Conservation (phyloP, 2,329 filamentous ascomycete genomes). For the Pseudogymnoascus sp. region DNA sequence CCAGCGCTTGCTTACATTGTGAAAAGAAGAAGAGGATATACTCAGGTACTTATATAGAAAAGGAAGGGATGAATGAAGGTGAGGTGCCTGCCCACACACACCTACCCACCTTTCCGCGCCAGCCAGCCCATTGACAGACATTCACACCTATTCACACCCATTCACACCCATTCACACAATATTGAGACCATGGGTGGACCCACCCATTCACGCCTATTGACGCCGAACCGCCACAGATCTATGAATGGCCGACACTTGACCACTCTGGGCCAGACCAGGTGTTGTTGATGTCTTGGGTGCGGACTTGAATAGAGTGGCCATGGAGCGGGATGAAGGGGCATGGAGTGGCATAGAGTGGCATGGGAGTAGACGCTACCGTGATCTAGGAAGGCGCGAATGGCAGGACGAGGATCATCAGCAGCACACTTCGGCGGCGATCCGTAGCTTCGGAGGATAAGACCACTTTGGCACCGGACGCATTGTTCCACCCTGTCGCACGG, state of each 20-base stretch:
- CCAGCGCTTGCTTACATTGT: constrained; percentile 5
- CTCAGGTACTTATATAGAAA: constrained; percentile 5
- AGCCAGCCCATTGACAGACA: neutral
- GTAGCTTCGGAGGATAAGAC: neutral
- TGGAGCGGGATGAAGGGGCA: neutral
- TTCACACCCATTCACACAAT: neutral
- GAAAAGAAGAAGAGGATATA: neutral
- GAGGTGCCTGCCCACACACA: neutral
- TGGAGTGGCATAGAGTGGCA: neutral
- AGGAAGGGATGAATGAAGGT: neutral
- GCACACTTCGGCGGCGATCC: neutral
- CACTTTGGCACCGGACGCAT: neutral
- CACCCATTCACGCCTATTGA: constrained; percentile 1
- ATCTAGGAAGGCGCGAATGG: constrained; percentile 5
- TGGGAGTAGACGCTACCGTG: neutral
- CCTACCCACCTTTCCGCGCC: neutral
- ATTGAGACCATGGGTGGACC: neutral
- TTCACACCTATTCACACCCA: neutral
- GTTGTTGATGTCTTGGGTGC: neutral
- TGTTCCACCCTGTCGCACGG: neutral
- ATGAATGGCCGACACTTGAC: constrained; percentile 7
- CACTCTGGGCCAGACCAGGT: neutral
- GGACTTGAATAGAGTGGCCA: neutral
- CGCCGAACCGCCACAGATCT: constrained; percentile 3
- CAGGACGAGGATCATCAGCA: constrained; percentile 2